These are phyloP conservation scores for Bothriochloa decipiens DNA, from an alignment of 176 grass and related monocot species.

Conservation along the genomic window DNA sequence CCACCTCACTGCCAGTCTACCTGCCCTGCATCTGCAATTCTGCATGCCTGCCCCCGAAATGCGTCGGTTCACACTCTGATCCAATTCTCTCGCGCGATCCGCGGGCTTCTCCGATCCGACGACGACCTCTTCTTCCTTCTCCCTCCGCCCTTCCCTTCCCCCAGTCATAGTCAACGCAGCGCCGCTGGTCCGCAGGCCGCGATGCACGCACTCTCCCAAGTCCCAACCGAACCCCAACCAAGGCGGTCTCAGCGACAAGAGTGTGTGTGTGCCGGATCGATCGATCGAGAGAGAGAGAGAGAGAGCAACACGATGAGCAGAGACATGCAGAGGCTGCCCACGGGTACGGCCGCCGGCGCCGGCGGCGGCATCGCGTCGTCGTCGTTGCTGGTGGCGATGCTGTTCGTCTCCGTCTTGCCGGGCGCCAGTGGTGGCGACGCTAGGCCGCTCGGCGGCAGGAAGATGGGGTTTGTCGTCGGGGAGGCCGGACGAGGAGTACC, in stretches of 20 bases:
- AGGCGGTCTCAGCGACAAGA: not conserved
- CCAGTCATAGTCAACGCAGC: not conserved
- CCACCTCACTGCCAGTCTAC: not conserved
- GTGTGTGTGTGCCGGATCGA: not conserved
- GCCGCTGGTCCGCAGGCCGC: too few species aligned
- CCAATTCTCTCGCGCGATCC: not conserved
- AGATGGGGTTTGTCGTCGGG: not conserved
- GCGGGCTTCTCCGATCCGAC: not conserved
- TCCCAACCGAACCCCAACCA: too few species aligned
- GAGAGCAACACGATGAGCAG: not conserved
- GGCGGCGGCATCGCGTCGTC: not conserved
- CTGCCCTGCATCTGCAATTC: too few species aligned
- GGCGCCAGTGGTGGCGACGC: not conserved
- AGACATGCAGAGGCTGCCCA: not conserved
- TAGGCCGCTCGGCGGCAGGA: not conserved
- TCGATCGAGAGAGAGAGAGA: not conserved
- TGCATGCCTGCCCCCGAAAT: conserved; percentile 2
- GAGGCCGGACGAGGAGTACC: not conserved
- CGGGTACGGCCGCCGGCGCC: not conserved
- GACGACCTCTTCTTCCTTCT: not conserved
- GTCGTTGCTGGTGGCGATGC: not conserved
- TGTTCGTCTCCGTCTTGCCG: not conserved
- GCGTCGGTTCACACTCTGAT: not conserved
- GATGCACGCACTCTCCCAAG: not conserved
- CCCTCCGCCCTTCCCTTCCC: not conserved